Evolutionary conservation across 345 rosid species (phyloP), one percentile per base, ranked within the genome.

Genomic region (Hibiscus tridactylites): DNA sequence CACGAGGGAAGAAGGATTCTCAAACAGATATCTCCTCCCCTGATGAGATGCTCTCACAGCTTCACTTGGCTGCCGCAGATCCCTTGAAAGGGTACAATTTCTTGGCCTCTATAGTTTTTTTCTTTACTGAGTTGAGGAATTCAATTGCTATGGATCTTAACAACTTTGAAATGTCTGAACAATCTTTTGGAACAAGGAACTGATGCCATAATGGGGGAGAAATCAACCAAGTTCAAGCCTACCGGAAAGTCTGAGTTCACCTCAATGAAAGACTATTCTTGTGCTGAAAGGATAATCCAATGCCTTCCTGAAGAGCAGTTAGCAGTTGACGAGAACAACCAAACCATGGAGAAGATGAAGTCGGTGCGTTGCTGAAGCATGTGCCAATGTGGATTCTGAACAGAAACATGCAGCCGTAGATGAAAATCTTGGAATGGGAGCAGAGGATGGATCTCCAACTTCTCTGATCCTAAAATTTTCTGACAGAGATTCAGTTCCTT

Each of bases 391-490:
- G 31, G 83, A 74, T 53, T 69, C 74, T 65, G 78, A 75, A 70
- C 74, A 47, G 70, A 78, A 77, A 52, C 53, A 60, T 68, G 61
- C 67, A 42, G 74, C 53, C 60, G 47, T 56, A 29, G 72, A 69
- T 67, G 78, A 65, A 65, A 79, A 68, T 78, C 60, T 70, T 52
- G 50, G 67, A 33, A 44, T 49, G 64, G 78, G 73, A 44, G 44
- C 44, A 61, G 78, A 49, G 57, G 85, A 79, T 64, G 12, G 9
- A 56, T 19, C 61, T 56, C 61, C 61, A 10, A 85, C 89, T 11
- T 84, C 90, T 21, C 71, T 88, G 79, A 76, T 83, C 79, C 78
- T 91, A 68, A 85, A 85, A 69, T 86, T 87, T 74, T 74, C 84
- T 1, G 78, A 78, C 74, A 53, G 74, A 64, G 81, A 76, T 68